These are phyloP conservation scores for Ceratobasidium sp. DNA, from an alignment of 1,284 basidiomycete genomes.

Conservation along the genomic window DNA sequence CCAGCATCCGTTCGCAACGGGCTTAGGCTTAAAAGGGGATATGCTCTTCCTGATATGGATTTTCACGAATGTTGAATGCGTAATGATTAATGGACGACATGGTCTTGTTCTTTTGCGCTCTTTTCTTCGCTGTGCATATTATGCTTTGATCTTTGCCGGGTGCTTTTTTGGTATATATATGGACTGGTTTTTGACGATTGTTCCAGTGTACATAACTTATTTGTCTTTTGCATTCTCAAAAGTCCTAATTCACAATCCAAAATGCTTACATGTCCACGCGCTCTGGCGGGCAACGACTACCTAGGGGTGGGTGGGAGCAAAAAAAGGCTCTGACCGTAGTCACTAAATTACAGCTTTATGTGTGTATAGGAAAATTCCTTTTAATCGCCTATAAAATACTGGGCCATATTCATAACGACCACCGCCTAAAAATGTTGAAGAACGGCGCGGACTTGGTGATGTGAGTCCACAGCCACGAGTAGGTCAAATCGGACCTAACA, in stretches of 20 bases:
- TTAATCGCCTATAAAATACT: too few relatives aligned
- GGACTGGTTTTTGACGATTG: background rate
- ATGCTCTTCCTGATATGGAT: conserved; percentile 10
- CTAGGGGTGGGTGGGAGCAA: too few relatives aligned
- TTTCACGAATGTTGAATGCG: conserved; percentile 9
- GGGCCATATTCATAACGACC: too few relatives aligned
- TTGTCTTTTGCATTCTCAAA: background rate
- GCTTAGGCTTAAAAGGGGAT: background rate
- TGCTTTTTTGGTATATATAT: conserved; percentile 11
- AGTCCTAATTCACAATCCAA: background rate
- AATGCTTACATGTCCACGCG: too few relatives aligned
- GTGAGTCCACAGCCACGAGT: too few relatives aligned
- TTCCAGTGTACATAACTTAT: conserved; percentile 26
- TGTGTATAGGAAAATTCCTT: too few relatives aligned
- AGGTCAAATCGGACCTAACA: too few relatives aligned
- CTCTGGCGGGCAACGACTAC: too few relatives aligned
- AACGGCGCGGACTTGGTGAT: too few relatives aligned
- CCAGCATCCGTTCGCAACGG: conserved; percentile 10
- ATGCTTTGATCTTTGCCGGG: background rate
- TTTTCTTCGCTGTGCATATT: conserved; percentile 15
- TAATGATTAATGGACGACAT: conserved; percentile 15
- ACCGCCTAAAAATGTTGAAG: too few relatives aligned
- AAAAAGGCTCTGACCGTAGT: too few relatives aligned
- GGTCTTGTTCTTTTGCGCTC: background rate
- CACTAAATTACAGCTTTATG: too few relatives aligned